These are phyloP conservation scores for Astragalus membranaceus DNA, from an alignment of 306 rosid species.

Conservation along the genomic window DNA sequence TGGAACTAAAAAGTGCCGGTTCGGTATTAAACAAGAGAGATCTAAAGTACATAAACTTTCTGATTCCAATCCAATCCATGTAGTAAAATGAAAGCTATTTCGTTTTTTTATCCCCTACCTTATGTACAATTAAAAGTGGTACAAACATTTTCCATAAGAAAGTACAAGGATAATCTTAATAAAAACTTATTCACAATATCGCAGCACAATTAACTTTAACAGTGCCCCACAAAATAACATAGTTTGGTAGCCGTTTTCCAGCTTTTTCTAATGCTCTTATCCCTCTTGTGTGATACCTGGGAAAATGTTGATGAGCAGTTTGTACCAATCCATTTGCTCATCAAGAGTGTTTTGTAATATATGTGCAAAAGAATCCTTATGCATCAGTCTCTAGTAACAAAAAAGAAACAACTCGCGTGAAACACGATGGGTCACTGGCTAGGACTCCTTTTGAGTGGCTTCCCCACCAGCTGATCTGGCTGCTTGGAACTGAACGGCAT, in stretches of 20 bases:
- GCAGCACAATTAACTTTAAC: constrained; percentile 22
- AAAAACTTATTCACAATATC: constrained; percentile 10
- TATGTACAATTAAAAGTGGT: constrained; percentile 21
- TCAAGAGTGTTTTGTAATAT: constrained; percentile 9
- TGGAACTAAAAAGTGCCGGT: neutral
- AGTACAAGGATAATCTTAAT: neutral
- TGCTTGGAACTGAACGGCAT: constrained; percentile 64
- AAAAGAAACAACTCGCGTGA: constrained; percentile 15
- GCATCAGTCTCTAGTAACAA: constrained; percentile 25
- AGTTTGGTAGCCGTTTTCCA: constrained; percentile 3
- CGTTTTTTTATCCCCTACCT: neutral
- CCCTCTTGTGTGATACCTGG: neutral
- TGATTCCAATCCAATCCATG: neutral
- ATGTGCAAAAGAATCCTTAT: constrained; percentile 13
- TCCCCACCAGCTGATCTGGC: no score
- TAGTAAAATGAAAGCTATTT: constrained; percentile 6
- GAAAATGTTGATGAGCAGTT: neutral
- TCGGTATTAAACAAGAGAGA: neutral
- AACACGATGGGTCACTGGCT: neutral
- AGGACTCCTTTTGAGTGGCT: constrained; percentile 49
- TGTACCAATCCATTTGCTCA: constrained; percentile 10
- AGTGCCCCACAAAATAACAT: constrained; percentile 27
- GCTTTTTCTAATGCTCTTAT: neutral
- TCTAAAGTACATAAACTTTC: no score
- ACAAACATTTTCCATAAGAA: constrained; percentile 19